Evolutionary conservation across 768 basidiomycete genomes (phyloP).

Genomic region (Leccinum subtestaceum): DNA sequence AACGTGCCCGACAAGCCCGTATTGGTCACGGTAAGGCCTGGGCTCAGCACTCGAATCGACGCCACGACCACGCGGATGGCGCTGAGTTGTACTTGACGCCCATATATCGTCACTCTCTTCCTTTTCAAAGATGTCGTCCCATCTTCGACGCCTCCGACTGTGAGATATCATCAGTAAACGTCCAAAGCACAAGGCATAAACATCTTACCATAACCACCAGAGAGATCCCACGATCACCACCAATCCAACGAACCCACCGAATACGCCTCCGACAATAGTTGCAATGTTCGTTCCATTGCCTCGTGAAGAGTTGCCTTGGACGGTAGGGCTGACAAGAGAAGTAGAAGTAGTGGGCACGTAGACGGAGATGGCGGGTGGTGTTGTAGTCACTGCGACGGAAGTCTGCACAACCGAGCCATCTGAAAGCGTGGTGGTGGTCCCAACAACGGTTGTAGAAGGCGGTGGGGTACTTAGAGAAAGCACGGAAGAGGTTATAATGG

Average conservation of each 20-base stretch:
- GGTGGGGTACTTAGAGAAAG: constrained; percentile 31
- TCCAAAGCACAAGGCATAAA: constrained; percentile 3
- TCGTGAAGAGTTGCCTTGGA: constrained; percentile 15
- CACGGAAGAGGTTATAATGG: constrained; percentile 22
- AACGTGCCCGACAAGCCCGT: constrained; percentile 55
- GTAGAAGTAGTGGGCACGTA: constrained; percentile 20
- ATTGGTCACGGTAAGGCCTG: constrained; percentile 50
- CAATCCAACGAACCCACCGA: constrained; percentile 54
- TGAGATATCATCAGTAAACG: constrained; percentile 8
- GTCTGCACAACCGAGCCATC: constrained; percentile 41
- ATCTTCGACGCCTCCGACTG: constrained; percentile 45
- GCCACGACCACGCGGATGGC: constrained; percentile 25
- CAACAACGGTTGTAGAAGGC: constrained; percentile 32
- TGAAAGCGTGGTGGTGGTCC: constrained; percentile 36
- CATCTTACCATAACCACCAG: constrained; percentile 51
- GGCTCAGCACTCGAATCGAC: constrained; percentile 38
- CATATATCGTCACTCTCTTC: constrained; percentile 32
- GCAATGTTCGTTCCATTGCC: constrained; percentile 34
- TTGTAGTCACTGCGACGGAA: constrained; percentile 37
- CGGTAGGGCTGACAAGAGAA: constrained; percentile 12
- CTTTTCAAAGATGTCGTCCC: constrained; percentile 53
- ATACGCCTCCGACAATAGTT: constrained; percentile 51
- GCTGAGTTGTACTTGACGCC: constrained; percentile 18
- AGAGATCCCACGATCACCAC: constrained; percentile 42
- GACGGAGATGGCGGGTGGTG: constrained; percentile 32